phyloP scores from a whole-genome alignment of 495 filamentous ascomycete species.

The Penicillium taxi region DNA sequence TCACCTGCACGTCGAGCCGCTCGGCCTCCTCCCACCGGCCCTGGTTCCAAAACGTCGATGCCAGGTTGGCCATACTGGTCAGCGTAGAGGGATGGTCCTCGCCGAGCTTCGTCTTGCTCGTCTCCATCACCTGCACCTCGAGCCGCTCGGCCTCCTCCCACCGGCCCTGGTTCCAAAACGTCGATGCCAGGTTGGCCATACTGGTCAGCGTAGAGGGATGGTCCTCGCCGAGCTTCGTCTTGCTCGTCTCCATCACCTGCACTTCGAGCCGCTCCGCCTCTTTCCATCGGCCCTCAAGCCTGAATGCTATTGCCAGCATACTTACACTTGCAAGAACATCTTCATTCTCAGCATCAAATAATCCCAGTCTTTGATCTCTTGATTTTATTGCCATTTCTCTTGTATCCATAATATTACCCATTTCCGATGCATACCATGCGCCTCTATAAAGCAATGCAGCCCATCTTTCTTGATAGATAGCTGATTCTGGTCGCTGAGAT shows the following conservation, averaged over 20 bases:
- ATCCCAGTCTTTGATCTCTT: neutral
- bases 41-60: conserved; percentile 2
- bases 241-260: conserved; percentile 12
- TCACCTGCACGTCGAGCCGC: neutral
- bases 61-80: conserved; percentile 6
- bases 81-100: conserved; percentile 25
- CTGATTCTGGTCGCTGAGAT: conserved; percentile 2
- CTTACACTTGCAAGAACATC: conserved; percentile 6
- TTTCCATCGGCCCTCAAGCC: conserved; percentile 17
- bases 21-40: conserved; percentile 1
- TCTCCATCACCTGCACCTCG: conserved; percentile 11
- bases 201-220: conserved; percentile 28
- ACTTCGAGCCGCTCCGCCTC: conserved; percentile 21
- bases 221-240: conserved; percentile 22
- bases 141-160: conserved; percentile 21
- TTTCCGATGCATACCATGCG: neutral
- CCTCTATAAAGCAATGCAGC: conserved; percentile 3
- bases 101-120: conserved; percentile 15
- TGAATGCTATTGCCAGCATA: conserved; percentile 18
- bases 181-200: conserved; percentile 15
- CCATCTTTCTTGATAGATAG: neutral
- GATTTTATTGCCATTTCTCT: conserved; percentile 1
- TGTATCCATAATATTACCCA: neutral
- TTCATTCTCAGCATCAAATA: conserved; percentile 11
- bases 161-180: conserved; percentile 17